phyloP scores from a whole-genome alignment of 78 protist genomes.

The Protostelium mycophagum region DNA sequence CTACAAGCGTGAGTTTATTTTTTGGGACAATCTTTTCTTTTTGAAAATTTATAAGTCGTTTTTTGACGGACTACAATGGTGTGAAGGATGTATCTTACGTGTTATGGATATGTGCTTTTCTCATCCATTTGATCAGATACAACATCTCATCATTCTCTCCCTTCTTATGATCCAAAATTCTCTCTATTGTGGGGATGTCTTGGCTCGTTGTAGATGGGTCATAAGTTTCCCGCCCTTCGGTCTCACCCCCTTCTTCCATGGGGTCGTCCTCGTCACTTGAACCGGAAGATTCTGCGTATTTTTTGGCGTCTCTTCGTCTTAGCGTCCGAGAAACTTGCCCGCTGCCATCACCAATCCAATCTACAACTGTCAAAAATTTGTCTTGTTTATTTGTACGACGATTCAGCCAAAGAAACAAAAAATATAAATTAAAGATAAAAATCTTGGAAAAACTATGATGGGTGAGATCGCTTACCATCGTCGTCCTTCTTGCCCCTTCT shows the following conservation, averaged over 20 bases:
- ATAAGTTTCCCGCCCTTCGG: not conserved
- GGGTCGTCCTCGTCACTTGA: not conserved
- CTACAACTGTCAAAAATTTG: no score
- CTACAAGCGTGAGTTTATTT: not conserved
- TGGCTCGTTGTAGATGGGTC: not conserved
- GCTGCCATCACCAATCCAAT: no score
- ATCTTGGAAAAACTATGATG: not conserved
- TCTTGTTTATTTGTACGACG: no score
- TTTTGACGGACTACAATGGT: no score
- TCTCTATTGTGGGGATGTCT: not conserved
- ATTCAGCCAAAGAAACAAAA: no score
- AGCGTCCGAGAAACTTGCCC: no score
- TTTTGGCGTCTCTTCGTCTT: not conserved
- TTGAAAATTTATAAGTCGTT: no score
- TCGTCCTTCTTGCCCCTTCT: not conserved
- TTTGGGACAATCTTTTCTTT: not conserved
- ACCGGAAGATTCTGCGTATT: not conserved
- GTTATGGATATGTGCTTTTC: slow-evolving; percentile 72
- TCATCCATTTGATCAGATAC: slow-evolving; percentile 76
- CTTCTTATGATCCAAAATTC: not conserved
- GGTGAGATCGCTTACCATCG: not conserved
- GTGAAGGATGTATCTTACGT: no score
- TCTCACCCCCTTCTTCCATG: not conserved
- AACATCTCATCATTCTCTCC: slow-evolving; percentile 29
- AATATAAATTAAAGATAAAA: no score